Evolutionary conservation across 2,329 filamentous ascomycete species (phyloP).

Genomic region (Stromatinia cepivora): DNA sequence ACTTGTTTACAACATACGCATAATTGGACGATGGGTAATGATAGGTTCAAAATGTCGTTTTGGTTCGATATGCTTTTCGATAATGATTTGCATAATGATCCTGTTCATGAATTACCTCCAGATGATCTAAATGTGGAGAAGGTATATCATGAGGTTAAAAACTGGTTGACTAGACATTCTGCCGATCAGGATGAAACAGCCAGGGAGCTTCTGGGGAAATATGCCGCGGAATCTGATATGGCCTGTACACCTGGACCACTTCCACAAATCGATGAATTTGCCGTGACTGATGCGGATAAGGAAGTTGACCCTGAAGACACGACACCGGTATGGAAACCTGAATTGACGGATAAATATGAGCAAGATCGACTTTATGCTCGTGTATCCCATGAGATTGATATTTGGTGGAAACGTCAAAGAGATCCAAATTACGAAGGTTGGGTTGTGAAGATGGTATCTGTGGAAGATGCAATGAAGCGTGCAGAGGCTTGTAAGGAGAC

Average conservation of each 20-base stretch:
- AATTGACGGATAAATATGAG: slow-evolving; percentile 57
- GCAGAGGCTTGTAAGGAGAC: slow-evolving; percentile 61
- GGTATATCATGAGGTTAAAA: slow-evolving; percentile 60
- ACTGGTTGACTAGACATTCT: slow-evolving; percentile 64
- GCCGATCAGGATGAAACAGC: slow-evolving; percentile 56
- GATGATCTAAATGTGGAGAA: slow-evolving; percentile 55
- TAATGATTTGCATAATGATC: slow-evolving; percentile 54
- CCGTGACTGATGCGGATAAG: slow-evolving; percentile 19
- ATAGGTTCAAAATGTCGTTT: slow-evolving; percentile 69
- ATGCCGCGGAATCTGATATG: slow-evolving; percentile 44
- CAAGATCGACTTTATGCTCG: slow-evolving; percentile 60
- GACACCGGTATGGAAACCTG: slow-evolving; percentile 39
- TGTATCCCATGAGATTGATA: slow-evolving; percentile 64
- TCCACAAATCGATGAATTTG: slow-evolving; percentile 26
- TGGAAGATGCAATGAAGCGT: slow-evolving; percentile 58
- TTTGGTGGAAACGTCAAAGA: slow-evolving; percentile 62
- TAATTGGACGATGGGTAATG: slow-evolving; percentile 69
- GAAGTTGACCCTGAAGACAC: slow-evolving; percentile 33
- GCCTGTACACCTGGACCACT: slow-evolving; percentile 41
- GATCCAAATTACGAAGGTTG: slow-evolving; percentile 62
- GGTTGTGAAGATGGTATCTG: slow-evolving; percentile 59
- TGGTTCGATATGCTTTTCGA: slow-evolving; percentile 68
- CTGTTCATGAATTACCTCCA: slow-evolving; percentile 50
- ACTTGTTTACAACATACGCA: slow-evolving; percentile 66
- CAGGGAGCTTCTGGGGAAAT: slow-evolving; percentile 54